phyloP scores from a whole-genome alignment of 805 yeast genomes.

The Cyberlindnera meyerae region DNA sequence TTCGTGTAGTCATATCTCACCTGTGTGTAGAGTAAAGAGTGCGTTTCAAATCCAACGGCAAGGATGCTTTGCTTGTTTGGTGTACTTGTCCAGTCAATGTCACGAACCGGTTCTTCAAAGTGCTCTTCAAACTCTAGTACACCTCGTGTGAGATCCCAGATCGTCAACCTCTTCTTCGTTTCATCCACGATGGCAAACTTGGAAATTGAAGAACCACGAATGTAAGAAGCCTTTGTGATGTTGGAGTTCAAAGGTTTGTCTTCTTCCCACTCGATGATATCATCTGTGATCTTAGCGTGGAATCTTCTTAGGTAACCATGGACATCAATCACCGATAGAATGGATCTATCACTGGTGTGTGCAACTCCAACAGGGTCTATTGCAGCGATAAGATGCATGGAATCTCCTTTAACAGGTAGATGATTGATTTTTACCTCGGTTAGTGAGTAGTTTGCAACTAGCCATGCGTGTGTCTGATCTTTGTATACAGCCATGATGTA shows the following conservation, averaged over 20 bases:
- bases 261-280: conserved; percentile 48
- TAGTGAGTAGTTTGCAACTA: conserved; percentile 21
- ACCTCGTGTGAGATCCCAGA: conserved; percentile 76
- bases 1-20: conserved; percentile 86
- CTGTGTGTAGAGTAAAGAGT: conserved; percentile 70
- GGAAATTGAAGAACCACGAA: conserved; percentile 71
- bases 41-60: conserved; percentile 69
- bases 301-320: conserved; percentile 47
- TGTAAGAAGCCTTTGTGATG: conserved; percentile 42
- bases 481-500: conserved; percentile 49
- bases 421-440: conserved; percentile 31
- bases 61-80: conserved; percentile 62
- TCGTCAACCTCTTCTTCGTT: conserved; percentile 44
- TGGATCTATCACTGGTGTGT: conserved; percentile 32
- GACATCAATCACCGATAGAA: conserved; percentile 55
- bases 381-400: conserved; percentile 42
- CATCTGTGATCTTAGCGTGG: conserved; percentile 32
- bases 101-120: conserved; percentile 45
- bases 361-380: conserved; percentile 59
- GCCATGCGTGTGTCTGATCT: conserved; percentile 40
- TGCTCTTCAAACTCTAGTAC: conserved; percentile 56
- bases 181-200: conserved; percentile 72
- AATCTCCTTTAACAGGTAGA: conserved; percentile 34
- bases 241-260: conserved; percentile 51
- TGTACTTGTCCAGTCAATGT: conserved; percentile 85